Percentiles rank a stretch among this genome's conserved stretches.
phyloP scores from a whole-genome alignment of 768 basidiomycete species.

The Cubamyces lactineus region DNA sequence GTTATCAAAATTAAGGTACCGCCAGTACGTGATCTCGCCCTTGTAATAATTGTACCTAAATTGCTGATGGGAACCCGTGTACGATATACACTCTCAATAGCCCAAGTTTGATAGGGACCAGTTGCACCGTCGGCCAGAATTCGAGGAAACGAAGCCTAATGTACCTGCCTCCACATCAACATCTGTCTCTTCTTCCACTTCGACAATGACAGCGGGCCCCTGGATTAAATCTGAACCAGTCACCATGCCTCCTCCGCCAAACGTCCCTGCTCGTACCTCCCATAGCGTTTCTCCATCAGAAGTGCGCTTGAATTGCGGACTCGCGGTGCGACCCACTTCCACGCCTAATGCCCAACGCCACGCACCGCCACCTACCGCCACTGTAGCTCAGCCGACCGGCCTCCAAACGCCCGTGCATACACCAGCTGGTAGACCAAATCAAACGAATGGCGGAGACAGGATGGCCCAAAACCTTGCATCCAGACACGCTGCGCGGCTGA shows the following conservation, averaged over 20 bases:
- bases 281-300: conserved; percentile 1
- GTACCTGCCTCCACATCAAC: neutral
- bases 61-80: neutral
- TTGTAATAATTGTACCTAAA: neutral
- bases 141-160: conserved; percentile 50
- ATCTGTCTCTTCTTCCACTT: conserved; percentile 19
- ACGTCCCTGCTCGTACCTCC: conserved; percentile 33
- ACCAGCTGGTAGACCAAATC: conserved; percentile 22
- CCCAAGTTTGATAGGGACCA: conserved; percentile 69
- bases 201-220: conserved; percentile 9
- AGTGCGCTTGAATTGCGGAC: conserved; percentile 19
- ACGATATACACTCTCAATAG: conserved; percentile 36
- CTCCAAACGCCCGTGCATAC: conserved; percentile 42
- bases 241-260: conserved; percentile 37
- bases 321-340: conserved; percentile 4
- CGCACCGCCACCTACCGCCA: neutral
- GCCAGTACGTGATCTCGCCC: conserved; percentile 53
- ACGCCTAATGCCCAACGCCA: conserved; percentile 23
- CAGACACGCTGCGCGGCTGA: conserved; percentile 10
- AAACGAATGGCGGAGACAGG: conserved; percentile 1
- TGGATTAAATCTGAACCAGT: conserved; percentile 19
- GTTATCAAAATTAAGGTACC: conserved; percentile 86
- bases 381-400: conserved; percentile 16
- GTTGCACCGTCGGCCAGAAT: conserved; percentile 73
- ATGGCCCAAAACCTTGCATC: conserved; percentile 11